Percentiles rank a stretch among this genome's conserved stretches.
Evolutionary conservation across 345 rosid genomes (phyloP).

Genomic region (Corchorus olitorius): DNA sequence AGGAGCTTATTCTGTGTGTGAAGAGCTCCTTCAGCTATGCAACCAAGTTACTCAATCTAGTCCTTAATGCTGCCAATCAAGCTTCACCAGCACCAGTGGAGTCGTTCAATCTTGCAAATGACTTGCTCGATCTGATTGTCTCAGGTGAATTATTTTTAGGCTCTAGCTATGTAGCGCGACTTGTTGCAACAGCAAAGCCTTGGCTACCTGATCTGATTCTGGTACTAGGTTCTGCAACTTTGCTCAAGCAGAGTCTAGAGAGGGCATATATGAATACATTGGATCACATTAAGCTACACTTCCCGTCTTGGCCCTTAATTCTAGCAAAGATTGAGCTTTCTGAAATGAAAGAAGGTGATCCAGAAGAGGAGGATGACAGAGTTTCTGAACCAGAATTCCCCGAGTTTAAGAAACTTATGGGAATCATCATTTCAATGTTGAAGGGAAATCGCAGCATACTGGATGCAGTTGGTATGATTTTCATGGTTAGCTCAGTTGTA

Average conservation of each 20-base stretch:
- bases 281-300: conserved; percentile 45
- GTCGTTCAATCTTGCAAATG: conserved; percentile 59
- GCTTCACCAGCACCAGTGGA: conserved; percentile 49
- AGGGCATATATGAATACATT: conserved; percentile 31
- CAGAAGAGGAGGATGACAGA: conserved; percentile 43
- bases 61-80: conserved; percentile 48
- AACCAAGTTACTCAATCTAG: conserved; percentile 65
- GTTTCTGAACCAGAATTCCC: conserved; percentile 38
- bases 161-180: conserved; percentile 50
- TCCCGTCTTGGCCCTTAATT: conserved; percentile 66
- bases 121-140: conserved; percentile 56
- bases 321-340: conserved; percentile 54
- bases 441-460: conserved; percentile 45
- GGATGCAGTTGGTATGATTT: conserved; percentile 67
- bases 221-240: conserved; percentile 60
- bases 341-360: conserved; percentile 35
- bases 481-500: conserved; percentile 47
- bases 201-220: conserved; percentile 94
- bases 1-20: conserved; percentile 52
- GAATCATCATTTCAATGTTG: conserved; percentile 40
- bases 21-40: conserved; percentile 80
- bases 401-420: conserved; percentile 48
- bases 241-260: conserved; percentile 43
- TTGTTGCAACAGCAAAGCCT: conserved; percentile 57
- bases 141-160: conserved; percentile 53